Percentiles rank a stretch among this genome's conserved stretches.
Evolutionary conservation across 208 protist genomes (phyloP).

Genomic region (Trypanosoma platydactyli): DNA sequence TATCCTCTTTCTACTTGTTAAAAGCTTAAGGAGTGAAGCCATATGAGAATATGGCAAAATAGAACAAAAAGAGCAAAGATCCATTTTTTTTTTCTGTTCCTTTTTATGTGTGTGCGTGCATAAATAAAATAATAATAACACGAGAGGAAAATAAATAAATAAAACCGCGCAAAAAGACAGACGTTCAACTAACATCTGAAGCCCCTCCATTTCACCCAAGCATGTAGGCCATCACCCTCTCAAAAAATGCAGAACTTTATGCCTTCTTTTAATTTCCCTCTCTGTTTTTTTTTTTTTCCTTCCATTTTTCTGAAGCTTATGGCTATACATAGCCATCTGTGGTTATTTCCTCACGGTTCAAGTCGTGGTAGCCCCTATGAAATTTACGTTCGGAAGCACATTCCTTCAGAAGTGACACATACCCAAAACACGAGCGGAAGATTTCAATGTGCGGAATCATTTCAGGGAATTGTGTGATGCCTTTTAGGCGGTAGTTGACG

Average conservation of each 20-base stretch:
- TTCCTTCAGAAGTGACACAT: constrained; percentile 13
- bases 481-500: constrained; percentile 62
- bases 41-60: not conserved
- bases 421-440: constrained; percentile 32
- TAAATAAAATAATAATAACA: not conserved
- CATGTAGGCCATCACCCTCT: too few species aligned
- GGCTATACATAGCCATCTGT: constrained; percentile 29
- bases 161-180: not conserved
- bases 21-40: too few species aligned
- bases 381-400: constrained; percentile 2
- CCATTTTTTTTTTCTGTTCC: not conserved
- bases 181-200: not conserved
- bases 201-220: too few species aligned
- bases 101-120: not conserved
- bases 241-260: too few species aligned
- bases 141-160: too few species aligned
- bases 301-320: not conserved
- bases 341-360: constrained; percentile 20
- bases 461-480: constrained; percentile 64
- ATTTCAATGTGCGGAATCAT: constrained; percentile 63
- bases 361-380: constrained; percentile 26
- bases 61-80: not conserved
- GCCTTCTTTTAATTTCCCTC: too few species aligned
- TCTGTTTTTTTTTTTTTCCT: constrained; percentile 3
- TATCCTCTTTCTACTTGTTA: too few species aligned